phyloP scores from a whole-genome alignment of 345 rosid genomes.

The Gossypium australe region DNA sequence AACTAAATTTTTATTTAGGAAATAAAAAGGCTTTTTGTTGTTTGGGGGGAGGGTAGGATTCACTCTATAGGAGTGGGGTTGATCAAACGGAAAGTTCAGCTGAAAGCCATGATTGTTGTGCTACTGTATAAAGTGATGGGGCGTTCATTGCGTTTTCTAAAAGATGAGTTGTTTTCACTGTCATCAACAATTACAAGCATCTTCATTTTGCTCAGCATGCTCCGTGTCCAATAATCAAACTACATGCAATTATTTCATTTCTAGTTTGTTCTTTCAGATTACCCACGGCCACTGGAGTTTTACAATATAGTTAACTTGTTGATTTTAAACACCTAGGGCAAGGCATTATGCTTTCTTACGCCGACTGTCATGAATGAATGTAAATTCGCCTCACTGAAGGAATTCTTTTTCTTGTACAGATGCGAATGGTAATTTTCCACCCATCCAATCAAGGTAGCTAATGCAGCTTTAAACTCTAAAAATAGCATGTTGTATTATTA shows the following conservation, averaged over 20 bases:
- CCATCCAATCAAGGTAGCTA: slow-evolving; percentile 49
- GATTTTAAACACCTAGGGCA: not conserved
- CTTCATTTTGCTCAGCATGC: not conserved
- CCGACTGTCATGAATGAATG: not conserved
- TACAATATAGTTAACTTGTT: not conserved
- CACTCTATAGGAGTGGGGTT: not conserved
- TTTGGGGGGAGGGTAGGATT: not conserved
- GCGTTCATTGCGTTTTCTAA: not conserved
- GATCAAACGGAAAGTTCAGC: not conserved
- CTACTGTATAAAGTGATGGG: not conserved
- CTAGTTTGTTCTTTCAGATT: not conserved
- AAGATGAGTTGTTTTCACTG: not conserved
- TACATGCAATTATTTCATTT: not conserved
- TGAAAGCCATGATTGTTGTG: not conserved
- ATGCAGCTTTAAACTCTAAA: not conserved
- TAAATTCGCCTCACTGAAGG: slow-evolving; percentile 6
- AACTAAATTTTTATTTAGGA: no score
- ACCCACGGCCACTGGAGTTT: not conserved
- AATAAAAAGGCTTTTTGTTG: no score
- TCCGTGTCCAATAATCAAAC: not conserved
- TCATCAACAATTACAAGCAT: not conserved
- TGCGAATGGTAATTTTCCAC: slow-evolving; percentile 39
- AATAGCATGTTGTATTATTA: not conserved
- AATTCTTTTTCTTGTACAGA: slow-evolving; percentile 41
- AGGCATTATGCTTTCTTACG: not conserved